Percentiles rank a stretch among this genome's conserved stretches.
Evolutionary conservation across 1,284 basidiomycete species (phyloP).

Genomic region (Cronartium quercuum): DNA sequence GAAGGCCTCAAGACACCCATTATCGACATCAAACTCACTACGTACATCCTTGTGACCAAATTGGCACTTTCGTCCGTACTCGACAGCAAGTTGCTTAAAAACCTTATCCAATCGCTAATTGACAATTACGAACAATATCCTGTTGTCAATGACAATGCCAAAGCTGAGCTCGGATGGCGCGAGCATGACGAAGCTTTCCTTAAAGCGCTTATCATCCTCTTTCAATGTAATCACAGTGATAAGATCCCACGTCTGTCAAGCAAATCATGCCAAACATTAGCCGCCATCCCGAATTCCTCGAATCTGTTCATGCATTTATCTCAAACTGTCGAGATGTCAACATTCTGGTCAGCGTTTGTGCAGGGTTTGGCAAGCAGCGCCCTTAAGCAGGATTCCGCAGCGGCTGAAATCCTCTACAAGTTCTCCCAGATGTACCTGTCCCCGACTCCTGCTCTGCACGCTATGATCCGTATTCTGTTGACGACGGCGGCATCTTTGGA

Average conservation of each 20-base stretch:
- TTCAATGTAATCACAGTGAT: slow-evolving; percentile 5
- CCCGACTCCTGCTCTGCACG: not conserved
- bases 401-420: slow-evolving; percentile 19
- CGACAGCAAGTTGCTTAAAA: slow-evolving; percentile 3
- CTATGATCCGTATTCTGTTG: slow-evolving; percentile 3
- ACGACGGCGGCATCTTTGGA: slow-evolving; percentile 7
- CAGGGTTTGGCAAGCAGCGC: slow-evolving; percentile 8
- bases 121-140: slow-evolving; percentile 2
- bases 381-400: slow-evolving; percentile 7
- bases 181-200: slow-evolving; percentile 26
- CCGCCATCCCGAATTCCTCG: not conserved
- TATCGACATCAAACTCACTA: slow-evolving; percentile 61
- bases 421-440: slow-evolving; percentile 17
- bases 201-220: slow-evolving; percentile 15
- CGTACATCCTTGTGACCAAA: slow-evolving; percentile 17
- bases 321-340: slow-evolving; percentile 14
- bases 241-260: slow-evolving; percentile 6
- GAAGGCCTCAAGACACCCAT: slow-evolving; percentile 49
- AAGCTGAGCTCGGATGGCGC: not conserved
- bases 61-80: slow-evolving; percentile 9
- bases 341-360: slow-evolving; percentile 25
- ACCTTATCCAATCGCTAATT: slow-evolving; percentile 17
- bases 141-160: not conserved
- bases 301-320: slow-evolving; percentile 13
- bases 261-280: slow-evolving; percentile 17